These are phyloP conservation scores for Papiliotrema laurentii DNA, from an alignment of 1,284 basidiomycete species.

Conservation along the genomic window DNA sequence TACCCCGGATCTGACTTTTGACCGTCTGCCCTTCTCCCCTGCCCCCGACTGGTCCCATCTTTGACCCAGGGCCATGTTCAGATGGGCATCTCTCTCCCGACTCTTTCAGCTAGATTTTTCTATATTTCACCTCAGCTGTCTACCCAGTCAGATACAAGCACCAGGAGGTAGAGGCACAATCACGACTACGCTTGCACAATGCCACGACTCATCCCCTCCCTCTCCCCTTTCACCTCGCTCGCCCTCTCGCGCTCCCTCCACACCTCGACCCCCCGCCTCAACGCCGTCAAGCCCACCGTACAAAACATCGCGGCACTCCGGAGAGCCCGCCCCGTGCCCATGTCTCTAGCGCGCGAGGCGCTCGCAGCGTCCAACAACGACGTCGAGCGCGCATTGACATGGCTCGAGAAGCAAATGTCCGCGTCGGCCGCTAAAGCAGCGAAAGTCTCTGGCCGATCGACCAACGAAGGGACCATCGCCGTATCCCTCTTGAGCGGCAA, in stretches of 20 bases:
- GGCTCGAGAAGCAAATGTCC: slow-evolving; percentile 73
- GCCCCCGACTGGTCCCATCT: no score
- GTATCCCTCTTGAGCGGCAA: slow-evolving; percentile 64
- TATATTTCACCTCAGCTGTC: not conserved
- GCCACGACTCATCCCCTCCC: not conserved
- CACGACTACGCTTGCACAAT: not conserved
- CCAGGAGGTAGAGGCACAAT: not conserved
- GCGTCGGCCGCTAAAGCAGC: slow-evolving; percentile 58
- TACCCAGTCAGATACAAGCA: no score
- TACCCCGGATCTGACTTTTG: no score
- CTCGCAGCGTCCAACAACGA: slow-evolving; percentile 71
- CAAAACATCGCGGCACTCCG: slow-evolving; percentile 82
- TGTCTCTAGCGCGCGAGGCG: slow-evolving; percentile 84
- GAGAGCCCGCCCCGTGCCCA: slow-evolving; percentile 68
- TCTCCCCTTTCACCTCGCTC: not conserved
- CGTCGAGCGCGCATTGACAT: slow-evolving; percentile 66
- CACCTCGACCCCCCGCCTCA: slow-evolving; percentile 10
- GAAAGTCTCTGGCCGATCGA: slow-evolving; percentile 69
- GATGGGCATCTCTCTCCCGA: no score
- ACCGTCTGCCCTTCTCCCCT: no score
- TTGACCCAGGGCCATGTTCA: no score
- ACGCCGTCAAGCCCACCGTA: slow-evolving; percentile 50
- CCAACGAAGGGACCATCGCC: slow-evolving; percentile 75
- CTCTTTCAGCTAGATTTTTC: not conserved
- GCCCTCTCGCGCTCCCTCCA: slow-evolving; percentile 17